phyloP scores from a whole-genome alignment of 1,284 basidiomycete genomes.

The Kwoniella shivajii region DNA sequence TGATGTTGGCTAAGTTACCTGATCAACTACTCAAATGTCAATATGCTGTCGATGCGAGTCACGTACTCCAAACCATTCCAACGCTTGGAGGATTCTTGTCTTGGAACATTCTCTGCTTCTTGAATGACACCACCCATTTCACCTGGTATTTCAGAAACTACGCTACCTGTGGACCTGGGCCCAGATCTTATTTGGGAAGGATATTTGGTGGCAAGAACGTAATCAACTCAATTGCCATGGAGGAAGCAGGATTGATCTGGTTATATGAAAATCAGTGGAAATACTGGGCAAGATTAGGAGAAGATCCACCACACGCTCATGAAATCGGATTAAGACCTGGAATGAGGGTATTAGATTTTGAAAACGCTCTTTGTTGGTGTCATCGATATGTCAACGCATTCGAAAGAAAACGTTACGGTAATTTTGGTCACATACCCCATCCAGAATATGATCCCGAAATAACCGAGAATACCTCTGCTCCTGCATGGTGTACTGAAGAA shows the following conservation, averaged over 20 bases:
- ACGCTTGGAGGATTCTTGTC: conserved; percentile 37
- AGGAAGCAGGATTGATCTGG: conserved; percentile 38
- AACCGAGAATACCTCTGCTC: conserved; percentile 7
- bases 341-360: conserved; percentile 37
- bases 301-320: conserved; percentile 34
- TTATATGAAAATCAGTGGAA: conserved; percentile 38
- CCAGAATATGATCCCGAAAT: conserved; percentile 15
- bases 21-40: conserved; percentile 15
- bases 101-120: conserved; percentile 28
- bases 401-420: conserved; percentile 3
- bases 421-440: conserved; percentile 15
- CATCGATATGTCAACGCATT: conserved; percentile 34
- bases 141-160: conserved; percentile 31
- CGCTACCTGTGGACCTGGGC: conserved; percentile 39
- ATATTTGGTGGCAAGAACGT: conserved; percentile 27
- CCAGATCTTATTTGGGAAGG: conserved; percentile 21
- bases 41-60: conserved; percentile 36
- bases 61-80: conserved; percentile 30
- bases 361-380: conserved; percentile 42
- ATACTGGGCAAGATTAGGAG: conserved; percentile 32
- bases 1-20: conserved; percentile 33
- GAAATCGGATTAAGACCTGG: conserved; percentile 31
- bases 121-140: conserved; percentile 28
- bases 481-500: conserved; percentile 36
- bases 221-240: conserved; percentile 31